Conservation (phyloP, 2,329 filamentous ascomycete species). For the Pyricularia pennisetigena region DNA sequence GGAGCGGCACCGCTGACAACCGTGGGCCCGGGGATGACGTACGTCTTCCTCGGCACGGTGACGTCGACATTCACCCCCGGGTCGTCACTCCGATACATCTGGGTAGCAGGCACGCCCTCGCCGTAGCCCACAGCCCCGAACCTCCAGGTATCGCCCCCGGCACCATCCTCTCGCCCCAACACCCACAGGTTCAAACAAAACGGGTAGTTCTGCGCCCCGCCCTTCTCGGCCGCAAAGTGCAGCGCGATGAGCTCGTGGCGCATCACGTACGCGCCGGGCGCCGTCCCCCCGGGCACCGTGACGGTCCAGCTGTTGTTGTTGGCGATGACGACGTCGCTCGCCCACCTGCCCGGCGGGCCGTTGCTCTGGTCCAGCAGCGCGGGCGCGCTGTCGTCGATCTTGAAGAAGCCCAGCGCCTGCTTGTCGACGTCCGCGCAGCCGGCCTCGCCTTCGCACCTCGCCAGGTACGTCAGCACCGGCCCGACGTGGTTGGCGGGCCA, state of each 20-base stretch:
- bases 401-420: conserved; percentile 29
- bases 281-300: conserved; percentile 30
- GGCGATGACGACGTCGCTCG: conserved; percentile 34
- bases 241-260: conserved; percentile 40
- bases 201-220: conserved; percentile 21
- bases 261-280: conserved; percentile 39
- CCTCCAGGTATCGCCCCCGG: not conserved
- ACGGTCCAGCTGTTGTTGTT: conserved; percentile 42
- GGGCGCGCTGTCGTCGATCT: conserved; percentile 27
- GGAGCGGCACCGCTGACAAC: conserved; percentile 15
- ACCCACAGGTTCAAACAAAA: conserved; percentile 20
- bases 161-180: not conserved
- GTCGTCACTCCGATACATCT: conserved; percentile 15
- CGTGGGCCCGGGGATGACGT: conserved; percentile 18
- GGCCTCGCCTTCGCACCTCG: conserved; percentile 22
- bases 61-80: conserved; percentile 17
- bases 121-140: conserved; percentile 6
- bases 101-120: conserved; percentile 10
- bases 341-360: conserved; percentile 22
- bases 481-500: conserved; percentile 46
- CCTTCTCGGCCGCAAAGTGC: conserved; percentile 15
- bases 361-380: conserved; percentile 15
- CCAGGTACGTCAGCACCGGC: conserved; percentile 28
- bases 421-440: conserved; percentile 29
- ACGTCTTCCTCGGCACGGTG: conserved; percentile 11